These are phyloP conservation scores for Nematocida sp. DNA, from an alignment of 371 early-diverging fungal species.

Conservation along the genomic window DNA sequence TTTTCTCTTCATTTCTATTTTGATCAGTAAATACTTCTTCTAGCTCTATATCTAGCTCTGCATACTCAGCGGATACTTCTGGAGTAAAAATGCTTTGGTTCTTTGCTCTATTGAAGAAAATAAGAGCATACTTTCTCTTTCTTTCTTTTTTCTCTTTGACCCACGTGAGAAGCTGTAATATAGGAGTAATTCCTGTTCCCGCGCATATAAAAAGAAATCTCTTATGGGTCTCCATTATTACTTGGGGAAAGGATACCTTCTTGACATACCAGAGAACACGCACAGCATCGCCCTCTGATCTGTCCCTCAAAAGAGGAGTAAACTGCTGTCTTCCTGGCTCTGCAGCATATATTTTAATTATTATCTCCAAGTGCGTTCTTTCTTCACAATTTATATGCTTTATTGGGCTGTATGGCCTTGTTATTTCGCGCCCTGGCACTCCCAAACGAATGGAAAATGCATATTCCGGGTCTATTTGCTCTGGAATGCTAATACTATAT, in stretches of 20 bases:
- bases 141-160: conserved; percentile 64
- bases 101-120: not conserved
- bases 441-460: conserved; percentile 22
- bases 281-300: not conserved
- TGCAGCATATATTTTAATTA: conserved; percentile 35
- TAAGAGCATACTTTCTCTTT: not conserved
- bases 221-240: not conserved
- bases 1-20: not conserved
- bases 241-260: conserved; percentile 18
- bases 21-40: not conserved
- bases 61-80: not conserved
- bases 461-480: not conserved
- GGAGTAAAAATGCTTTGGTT: not conserved
- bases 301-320: conserved; percentile 9
- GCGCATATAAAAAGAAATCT: conserved; percentile 73
- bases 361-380: too few species aligned
- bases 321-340: conserved; percentile 2
- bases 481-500: not conserved
- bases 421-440: not conserved
- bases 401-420: conserved; percentile 36
- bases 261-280: conserved; percentile 23
- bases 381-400: conserved; percentile 3
- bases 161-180: conserved; percentile 71
- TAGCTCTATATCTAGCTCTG: not conserved
- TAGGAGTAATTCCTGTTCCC: conserved; percentile 86